Conservation (phyloP, 441 rosid species). For the Gossypium schwendimanii region DNA sequence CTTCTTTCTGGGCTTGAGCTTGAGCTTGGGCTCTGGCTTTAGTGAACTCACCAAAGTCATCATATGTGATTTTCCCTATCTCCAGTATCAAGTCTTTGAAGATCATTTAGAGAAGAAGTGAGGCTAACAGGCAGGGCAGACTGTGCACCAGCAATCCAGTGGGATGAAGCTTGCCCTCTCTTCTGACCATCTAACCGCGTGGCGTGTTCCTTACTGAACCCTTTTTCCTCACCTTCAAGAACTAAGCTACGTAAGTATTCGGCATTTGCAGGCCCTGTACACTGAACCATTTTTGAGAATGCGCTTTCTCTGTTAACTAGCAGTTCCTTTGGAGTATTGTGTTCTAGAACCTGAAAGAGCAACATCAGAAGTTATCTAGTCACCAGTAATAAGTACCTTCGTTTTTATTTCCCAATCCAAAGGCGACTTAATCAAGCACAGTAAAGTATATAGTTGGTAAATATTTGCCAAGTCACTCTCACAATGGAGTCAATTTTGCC, state of each 20-base stretch:
- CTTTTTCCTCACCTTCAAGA: constrained; percentile 27
- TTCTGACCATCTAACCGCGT: constrained; percentile 19
- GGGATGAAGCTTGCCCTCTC: constrained; percentile 43
- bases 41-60: no score
- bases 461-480: not conserved
- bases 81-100: constrained; percentile 36
- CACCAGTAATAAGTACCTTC: not conserved
- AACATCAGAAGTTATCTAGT: constrained; percentile 1
- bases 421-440: not conserved
- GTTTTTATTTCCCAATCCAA: not conserved
- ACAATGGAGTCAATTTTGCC: not conserved
- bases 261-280: constrained; percentile 56
- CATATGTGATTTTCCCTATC: constrained; percentile 2
- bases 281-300: constrained; percentile 57
- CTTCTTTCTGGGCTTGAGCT: no score
- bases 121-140: constrained; percentile 31
- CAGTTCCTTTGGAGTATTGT: constrained; percentile 44
- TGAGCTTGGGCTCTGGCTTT: no score
- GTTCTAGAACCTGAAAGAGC: constrained; percentile 42
- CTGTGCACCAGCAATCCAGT: constrained; percentile 48
- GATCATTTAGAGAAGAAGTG: constrained; percentile 46
- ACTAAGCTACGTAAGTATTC: constrained; percentile 39
- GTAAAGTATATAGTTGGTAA: not conserved
- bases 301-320: constrained; percentile 40
- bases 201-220: constrained; percentile 17